These are phyloP conservation scores for Xylona heveae DNA, from an alignment of 495 filamentous ascomycete species.

Conservation along the genomic window DNA sequence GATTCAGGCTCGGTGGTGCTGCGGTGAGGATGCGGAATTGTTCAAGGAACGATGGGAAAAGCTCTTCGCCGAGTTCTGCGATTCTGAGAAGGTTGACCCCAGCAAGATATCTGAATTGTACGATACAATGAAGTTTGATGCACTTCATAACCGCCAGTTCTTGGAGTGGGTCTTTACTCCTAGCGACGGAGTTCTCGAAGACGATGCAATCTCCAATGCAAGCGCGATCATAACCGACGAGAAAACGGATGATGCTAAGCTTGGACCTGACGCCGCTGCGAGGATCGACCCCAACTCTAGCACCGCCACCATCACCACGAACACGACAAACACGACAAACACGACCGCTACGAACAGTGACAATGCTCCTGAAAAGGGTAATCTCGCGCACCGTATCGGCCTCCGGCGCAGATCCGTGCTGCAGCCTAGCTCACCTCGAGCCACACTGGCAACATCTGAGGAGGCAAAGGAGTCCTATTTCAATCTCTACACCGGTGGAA, in stretches of 20 bases:
- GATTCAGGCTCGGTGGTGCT: slow-evolving; percentile 89
- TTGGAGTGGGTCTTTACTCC: slow-evolving; percentile 98
- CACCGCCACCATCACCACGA: background rate
- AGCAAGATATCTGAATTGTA: slow-evolving; percentile 96
- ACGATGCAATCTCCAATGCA: slow-evolving; percentile 20
- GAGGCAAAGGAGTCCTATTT: slow-evolving; percentile 48
- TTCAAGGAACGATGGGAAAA: slow-evolving; percentile 98
- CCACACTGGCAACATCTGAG: slow-evolving; percentile 2
- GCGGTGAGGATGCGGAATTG: slow-evolving; percentile 80
- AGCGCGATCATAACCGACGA: slow-evolving; percentile 4
- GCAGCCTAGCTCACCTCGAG: slow-evolving; percentile 2
- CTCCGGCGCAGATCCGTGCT: slow-evolving; percentile 16
- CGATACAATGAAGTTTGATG: slow-evolving; percentile 98
- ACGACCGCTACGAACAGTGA: background rate
- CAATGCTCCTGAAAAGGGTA: background rate
- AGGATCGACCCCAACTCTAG: background rate
- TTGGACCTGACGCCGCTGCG: slow-evolving; percentile 3
- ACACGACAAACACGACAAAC: slow-evolving; percentile 6
- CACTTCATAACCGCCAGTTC: slow-evolving; percentile 86
- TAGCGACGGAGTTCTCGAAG: slow-evolving; percentile 39
- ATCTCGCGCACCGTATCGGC: slow-evolving; percentile 17
- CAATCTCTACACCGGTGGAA: slow-evolving; percentile 62
- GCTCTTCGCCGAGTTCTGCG: slow-evolving; percentile 87
- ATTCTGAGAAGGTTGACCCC: slow-evolving; percentile 91
- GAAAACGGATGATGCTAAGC: background rate